phyloP scores from a whole-genome alignment of 208 protist genomes.

The Trypanosoma caninum region DNA sequence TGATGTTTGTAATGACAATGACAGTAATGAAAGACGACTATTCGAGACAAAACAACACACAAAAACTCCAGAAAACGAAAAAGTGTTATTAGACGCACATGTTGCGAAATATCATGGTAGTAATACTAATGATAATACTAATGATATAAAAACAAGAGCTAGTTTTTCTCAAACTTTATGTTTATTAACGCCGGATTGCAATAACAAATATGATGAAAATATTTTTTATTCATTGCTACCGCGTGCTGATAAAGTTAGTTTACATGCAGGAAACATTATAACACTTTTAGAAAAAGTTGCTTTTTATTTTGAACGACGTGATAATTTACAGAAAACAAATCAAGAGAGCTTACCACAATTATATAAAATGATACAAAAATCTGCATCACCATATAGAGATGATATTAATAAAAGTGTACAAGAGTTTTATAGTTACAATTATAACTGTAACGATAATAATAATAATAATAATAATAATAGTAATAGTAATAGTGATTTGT shows the following conservation, averaged over 20 bases:
- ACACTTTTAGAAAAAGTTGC: constrained; percentile 16
- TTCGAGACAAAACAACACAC: too few species aligned
- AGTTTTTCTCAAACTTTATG: too few species aligned
- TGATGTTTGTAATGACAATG: background rate
- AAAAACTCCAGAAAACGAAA: too few species aligned
- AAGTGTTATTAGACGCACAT: background rate
- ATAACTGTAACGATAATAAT: too few species aligned
- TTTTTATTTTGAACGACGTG: constrained; percentile 22
- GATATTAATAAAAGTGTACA: too few species aligned
- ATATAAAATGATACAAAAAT: background rate
- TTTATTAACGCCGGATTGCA: too few species aligned
- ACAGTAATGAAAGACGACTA: background rate
- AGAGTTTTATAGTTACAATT: too few species aligned
- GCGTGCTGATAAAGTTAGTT: constrained; percentile 1
- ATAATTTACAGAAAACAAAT: background rate
- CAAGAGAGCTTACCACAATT: background rate
- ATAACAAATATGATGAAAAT: background rate
- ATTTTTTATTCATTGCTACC: background rate
- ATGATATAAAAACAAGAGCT: too few species aligned
- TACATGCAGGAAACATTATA: constrained; percentile 31
- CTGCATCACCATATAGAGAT: background rate
- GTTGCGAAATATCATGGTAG: too few species aligned
- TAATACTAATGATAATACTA: too few species aligned
- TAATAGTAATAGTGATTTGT: too few species aligned
- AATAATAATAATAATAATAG: too few species aligned